phyloP scores from a whole-genome alignment of 306 rosid species.

The Vigna radiata region DNA sequence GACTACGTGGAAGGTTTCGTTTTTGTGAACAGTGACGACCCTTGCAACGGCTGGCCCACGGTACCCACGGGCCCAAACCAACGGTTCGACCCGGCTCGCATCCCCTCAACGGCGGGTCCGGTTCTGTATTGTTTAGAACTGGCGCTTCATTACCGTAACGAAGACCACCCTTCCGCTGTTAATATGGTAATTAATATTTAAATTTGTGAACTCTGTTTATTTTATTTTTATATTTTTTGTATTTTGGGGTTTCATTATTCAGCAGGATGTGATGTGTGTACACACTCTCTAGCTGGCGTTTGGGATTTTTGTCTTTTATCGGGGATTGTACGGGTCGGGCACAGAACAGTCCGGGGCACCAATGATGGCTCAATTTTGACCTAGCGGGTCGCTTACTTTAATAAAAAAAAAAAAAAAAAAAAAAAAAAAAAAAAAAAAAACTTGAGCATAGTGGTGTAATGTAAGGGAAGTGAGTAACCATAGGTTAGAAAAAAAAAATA shows the following conservation, averaged over 20 bases:
- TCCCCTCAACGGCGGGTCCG: constrained; percentile 64
- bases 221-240: too few relatives aligned
- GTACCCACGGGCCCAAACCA: constrained; percentile 63
- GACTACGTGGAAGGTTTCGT: constrained; percentile 98
- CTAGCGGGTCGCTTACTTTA: constrained; percentile 42
- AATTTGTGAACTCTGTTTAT: neutral
- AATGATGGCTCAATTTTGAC: constrained; percentile 56
- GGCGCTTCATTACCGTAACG: constrained; percentile 66
- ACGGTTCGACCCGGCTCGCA: constrained; percentile 53
- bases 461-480: too few relatives aligned
- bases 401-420: neutral
- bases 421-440: neutral
- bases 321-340: constrained; percentile 24
- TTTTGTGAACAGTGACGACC: constrained; percentile 74
- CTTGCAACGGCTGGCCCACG: constrained; percentile 72
- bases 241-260: neutral
- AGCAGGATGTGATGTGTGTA: constrained; percentile 16
- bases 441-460: neutral
- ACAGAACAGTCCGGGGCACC: constrained; percentile 3
- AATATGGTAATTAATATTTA: constrained; percentile 60
- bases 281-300: constrained; percentile 2
- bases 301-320: constrained; percentile 14
- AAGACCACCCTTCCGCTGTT: constrained; percentile 56
- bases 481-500: too few relatives aligned
- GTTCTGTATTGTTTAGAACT: constrained; percentile 91